These are phyloP conservation scores for Verticillium nubilum DNA, from an alignment of 2,329 filamentous ascomycete species.

Conservation along the genomic window DNA sequence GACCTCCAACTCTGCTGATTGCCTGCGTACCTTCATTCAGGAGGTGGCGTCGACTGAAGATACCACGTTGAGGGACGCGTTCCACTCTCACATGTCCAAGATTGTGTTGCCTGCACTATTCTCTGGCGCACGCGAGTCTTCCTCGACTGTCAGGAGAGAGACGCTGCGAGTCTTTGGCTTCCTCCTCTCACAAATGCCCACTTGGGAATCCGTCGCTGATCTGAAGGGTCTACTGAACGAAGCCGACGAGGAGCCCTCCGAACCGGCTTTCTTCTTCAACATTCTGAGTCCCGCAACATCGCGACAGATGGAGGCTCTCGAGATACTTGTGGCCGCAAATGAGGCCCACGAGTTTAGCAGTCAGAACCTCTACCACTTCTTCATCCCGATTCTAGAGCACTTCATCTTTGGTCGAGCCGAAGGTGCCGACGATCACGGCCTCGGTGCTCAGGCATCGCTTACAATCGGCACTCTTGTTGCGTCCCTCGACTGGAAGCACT, in stretches of 20 bases:
- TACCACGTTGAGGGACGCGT: constrained; percentile 36
- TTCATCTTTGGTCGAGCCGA: constrained; percentile 83
- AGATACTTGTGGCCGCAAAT: constrained; percentile 67
- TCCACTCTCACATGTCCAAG: constrained; percentile 53
- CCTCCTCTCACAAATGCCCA: constrained; percentile 64
- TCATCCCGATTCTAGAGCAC: constrained; percentile 88
- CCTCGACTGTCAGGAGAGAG: constrained; percentile 80
- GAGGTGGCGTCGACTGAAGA: constrained; percentile 38
- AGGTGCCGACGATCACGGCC: constrained; percentile 70
- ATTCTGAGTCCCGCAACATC: constrained; percentile 86
- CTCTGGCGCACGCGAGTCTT: constrained; percentile 67
- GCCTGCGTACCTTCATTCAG: constrained; percentile 72
- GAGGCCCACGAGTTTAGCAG: constrained; percentile 60
- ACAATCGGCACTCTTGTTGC: constrained; percentile 71
- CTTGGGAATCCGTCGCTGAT: constrained; percentile 68
- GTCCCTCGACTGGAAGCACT: constrained; percentile 86
- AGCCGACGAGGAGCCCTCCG: constrained; percentile 57
- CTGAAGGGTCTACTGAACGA: constrained; percentile 61
- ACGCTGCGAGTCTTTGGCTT: constrained; percentile 75
- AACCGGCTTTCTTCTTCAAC: constrained; percentile 82
- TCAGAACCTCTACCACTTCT: constrained; percentile 77
- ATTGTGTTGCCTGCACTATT: constrained; percentile 73
- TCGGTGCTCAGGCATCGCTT: constrained; percentile 79
- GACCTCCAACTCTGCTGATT: constrained; percentile 72
- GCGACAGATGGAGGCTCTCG: constrained; percentile 76